Base-by-base conservation (phyloP, 2,329 filamentous ascomycete species). In the Pestalotiopsis sp. region DNA sequence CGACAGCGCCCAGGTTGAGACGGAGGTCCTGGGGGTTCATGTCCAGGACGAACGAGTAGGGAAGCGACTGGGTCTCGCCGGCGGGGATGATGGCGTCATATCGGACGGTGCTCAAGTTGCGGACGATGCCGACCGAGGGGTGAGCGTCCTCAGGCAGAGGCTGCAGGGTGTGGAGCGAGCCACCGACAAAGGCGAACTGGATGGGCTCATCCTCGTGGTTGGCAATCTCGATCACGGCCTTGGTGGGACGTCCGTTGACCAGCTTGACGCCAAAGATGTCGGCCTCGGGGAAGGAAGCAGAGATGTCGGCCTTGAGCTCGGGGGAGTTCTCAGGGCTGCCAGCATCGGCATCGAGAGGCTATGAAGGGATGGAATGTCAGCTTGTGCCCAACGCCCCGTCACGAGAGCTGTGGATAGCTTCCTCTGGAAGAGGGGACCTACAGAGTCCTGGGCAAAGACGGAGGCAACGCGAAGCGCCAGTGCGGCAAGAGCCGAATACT, bases 211-310 rank as follows among this genome's bases (percentile, higher is more conserved):
- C 86, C 83, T 99, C 96, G 71, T 93, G 86, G 86, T 99, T 99
- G 80, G 86, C 89, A 79, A 99, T 86, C 76, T 94, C 90, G 75
- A 99, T 84, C 67, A 97, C 83, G 45, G 94, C 92, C 81, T 93
- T 90, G 72, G 94, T 97, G 57, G 94, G 90, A 73, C 92, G 91
- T 77, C 94, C 94, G 80, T 99, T 99, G 85, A 98, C 89, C 74
- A 98, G 90, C 89, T 97, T 97, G 75, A 98, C 90, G 76, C 95
- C 96, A 75, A 98, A 96, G 82, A 97, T 91, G 84, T 97, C 94
- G 84, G 91, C 80, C 78, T 91, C 85, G 82, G 89, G 83, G 84
- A 90, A 88, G 80, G 85, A 85, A 69, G 91, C 87, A 73, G 87
- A 86, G 75, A 91, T 82, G 67, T 90, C 88, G 80, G 92, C 90